These are phyloP conservation scores for Pseudocercospora vitis DNA, from an alignment of 2,329 filamentous ascomycete genomes.

Conservation along the genomic window DNA sequence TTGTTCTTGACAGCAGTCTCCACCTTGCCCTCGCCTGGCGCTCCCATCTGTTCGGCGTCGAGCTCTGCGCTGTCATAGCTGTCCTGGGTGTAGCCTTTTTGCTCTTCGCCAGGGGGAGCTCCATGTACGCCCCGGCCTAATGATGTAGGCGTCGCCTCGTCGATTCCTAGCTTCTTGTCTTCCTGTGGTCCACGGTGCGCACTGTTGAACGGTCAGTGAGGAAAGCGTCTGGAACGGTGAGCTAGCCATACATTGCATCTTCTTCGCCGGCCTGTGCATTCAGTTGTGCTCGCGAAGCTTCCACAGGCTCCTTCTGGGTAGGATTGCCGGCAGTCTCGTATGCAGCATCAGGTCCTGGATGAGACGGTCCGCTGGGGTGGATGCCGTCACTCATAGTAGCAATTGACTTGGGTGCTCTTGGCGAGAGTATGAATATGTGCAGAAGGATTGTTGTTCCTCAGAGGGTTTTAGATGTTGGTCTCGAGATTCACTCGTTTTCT, in stretches of 20 bases:
- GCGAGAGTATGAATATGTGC: too few species aligned
- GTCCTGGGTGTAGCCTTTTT: conserved; percentile 41
- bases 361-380: conserved; percentile 44
- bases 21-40: conserved; percentile 49
- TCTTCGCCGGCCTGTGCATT: conserved; percentile 39
- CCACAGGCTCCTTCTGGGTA: conserved; percentile 44
- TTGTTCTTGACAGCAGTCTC: conserved; percentile 43
- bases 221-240: not conserved
- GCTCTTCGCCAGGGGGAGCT: conserved; percentile 47
- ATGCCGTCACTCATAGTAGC: conserved; percentile 38
- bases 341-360: conserved; percentile 46
- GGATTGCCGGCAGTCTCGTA: conserved; percentile 52
- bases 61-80: conserved; percentile 49
- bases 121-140: conserved; percentile 47
- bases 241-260: conserved; percentile 25
- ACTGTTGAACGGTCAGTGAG: conserved; percentile 17
- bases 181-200: conserved; percentile 44
- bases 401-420: conserved; percentile 6
- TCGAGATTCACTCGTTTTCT: too few species aligned
- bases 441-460: not conserved
- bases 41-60: conserved; percentile 51
- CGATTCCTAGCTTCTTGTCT: conserved; percentile 28
- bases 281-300: conserved; percentile 36
- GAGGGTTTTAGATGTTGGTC: too few species aligned
- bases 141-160: conserved; percentile 41